These are phyloP conservation scores for Fusarium sp. DNA, from an alignment of 2,329 filamentous ascomycete species.

Conservation along the genomic window DNA sequence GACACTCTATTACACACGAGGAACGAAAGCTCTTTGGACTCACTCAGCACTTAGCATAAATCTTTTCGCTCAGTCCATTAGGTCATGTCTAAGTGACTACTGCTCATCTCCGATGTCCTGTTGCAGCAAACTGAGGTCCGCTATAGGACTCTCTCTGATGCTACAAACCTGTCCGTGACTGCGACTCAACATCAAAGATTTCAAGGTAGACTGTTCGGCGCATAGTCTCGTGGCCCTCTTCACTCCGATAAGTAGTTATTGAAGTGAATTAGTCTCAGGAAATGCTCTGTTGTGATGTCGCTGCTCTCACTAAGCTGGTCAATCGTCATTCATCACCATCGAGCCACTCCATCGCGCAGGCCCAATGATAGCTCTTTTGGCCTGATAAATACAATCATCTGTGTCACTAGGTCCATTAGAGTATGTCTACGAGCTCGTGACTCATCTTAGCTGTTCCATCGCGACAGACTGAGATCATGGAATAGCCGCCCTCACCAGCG, in stretches of 20 bases:
- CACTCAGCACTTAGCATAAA: fast-evolving
- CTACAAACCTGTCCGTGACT: no score
- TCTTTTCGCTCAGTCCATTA: fast-evolving
- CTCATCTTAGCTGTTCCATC: neutral
- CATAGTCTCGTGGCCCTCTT: fast-evolving
- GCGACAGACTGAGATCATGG: no score
- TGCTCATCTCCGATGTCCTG: neutral
- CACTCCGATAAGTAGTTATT: fast-evolving
- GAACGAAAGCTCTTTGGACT: no score
- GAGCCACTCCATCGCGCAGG: neutral
- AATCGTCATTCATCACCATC: neutral
- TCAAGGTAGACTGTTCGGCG: fast-evolving
- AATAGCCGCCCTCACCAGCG: neutral
- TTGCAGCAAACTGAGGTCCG: neutral
- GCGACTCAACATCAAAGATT: neutral
- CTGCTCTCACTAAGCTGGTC: neutral
- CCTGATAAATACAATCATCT: fast-evolving
- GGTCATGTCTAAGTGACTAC: neutral
- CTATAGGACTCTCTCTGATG: fast-evolving
- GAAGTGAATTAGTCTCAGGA: fast-evolving
- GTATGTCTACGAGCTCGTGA: fast-evolving
- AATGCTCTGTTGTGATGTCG: neutral
- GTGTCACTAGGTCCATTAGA: neutral
- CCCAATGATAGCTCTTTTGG: neutral
- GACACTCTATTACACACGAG: neutral